phyloP scores from a whole-genome alignment of 106 monocot species.

The Dioscorea alata region DNA sequence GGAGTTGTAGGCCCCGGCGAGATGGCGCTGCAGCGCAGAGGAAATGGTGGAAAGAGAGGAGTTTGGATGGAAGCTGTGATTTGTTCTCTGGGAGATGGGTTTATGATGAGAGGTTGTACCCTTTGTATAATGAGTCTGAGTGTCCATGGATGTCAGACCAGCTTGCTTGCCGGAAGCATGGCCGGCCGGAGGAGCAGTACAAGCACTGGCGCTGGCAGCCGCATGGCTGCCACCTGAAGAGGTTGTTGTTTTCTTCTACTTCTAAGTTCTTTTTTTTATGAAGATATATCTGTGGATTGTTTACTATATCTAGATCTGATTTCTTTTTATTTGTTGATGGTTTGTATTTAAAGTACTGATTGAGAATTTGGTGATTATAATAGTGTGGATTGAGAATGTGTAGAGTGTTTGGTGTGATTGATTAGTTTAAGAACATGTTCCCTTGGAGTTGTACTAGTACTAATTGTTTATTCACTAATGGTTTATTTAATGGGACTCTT shows the following conservation, averaged over 20 bases:
- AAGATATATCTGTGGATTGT: no score
- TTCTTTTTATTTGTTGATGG: no score
- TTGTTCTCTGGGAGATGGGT: conserved; percentile 68
- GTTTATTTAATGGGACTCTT: no score
- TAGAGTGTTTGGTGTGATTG: no score
- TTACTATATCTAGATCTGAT: no score
- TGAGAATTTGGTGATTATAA: no score
- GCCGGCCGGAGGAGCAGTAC: conserved; percentile 60
- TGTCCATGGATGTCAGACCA: conserved; percentile 91
- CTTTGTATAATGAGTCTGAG: conserved; percentile 48
- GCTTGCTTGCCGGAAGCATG: conserved; percentile 69
- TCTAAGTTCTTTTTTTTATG: no score
- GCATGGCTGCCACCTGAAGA: conserved; percentile 53
- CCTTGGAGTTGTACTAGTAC: no score
- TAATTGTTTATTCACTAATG: no score
- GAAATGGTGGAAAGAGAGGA: neutral
- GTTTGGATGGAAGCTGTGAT: conserved; percentile 26
- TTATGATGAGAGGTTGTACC: conserved; percentile 43
- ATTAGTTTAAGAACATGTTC: no score
- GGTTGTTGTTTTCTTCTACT: conserved; percentile 8
- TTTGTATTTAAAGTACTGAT: no score
- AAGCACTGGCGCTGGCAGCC: conserved; percentile 86
- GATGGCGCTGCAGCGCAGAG: neutral
- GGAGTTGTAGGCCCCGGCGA: conserved; percentile 14
- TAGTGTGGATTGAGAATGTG: no score